Conservation (phyloP, 2,329 filamentous ascomycete genomes). For the Colletotrichum sp. region DNA sequence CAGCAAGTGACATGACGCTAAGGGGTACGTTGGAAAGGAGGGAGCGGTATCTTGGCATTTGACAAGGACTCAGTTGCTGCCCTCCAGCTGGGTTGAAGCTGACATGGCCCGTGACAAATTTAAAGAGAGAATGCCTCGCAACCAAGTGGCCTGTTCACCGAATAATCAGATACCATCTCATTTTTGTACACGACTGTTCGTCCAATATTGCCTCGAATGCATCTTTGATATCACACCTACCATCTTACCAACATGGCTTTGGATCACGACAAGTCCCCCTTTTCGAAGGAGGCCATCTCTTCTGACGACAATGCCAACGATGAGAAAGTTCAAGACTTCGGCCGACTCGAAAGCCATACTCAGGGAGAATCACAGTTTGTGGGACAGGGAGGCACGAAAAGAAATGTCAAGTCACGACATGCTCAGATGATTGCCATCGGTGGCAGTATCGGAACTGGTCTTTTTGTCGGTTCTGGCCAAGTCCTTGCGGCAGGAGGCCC, state of each 20-base stretch:
- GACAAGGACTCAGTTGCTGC: not conserved
- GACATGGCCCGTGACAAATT: not conserved
- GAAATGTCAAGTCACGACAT: conserved; percentile 44
- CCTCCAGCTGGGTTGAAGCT: not conserved
- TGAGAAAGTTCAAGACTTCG: not conserved
- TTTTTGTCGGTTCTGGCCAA: conserved; percentile 51
- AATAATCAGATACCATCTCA: not conserved
- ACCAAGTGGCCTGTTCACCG: not conserved
- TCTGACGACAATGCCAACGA: not conserved
- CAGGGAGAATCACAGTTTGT: not conserved
- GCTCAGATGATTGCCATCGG: conserved; percentile 52
- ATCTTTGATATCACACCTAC: not conserved
- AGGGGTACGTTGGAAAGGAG: not conserved
- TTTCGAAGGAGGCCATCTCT: not conserved
- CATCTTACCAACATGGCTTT: not conserved
- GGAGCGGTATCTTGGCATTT: not conserved
- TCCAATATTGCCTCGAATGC: not conserved
- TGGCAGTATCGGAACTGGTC: conserved; percentile 52
- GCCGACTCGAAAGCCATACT: not conserved
- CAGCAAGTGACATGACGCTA: not conserved
- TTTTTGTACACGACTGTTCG: not conserved
- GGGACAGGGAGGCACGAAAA: not conserved
- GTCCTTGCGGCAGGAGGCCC: conserved; percentile 44
- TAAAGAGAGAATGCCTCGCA: not conserved
- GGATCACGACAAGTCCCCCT: not conserved